Conservation (phyloP, 441 rosid genomes). For the Codiaeum variegatum region DNA sequence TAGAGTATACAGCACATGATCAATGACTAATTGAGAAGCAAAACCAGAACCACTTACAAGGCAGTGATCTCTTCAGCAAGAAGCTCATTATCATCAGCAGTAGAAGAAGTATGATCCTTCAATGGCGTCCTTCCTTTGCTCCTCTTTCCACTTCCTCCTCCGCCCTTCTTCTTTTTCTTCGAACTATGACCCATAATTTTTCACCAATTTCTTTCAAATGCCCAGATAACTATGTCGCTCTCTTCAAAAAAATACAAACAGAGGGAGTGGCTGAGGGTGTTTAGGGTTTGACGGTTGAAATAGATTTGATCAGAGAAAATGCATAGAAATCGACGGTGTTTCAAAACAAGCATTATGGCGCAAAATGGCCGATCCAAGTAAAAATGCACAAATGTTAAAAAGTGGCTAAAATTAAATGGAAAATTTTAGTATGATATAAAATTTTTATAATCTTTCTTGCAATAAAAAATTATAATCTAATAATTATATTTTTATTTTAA, state of each 20-base stretch:
- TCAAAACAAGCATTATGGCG: no score
- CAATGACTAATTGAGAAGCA: background rate
- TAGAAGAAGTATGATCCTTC: slow-evolving; percentile 56
- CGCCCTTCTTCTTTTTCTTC: slow-evolving; percentile 69
- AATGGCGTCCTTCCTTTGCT: slow-evolving; percentile 60
- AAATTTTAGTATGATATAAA: no score
- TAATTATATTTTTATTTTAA: no score
- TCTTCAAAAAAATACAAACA: background rate
- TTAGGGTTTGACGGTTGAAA: background rate
- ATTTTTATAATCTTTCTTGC: no score
- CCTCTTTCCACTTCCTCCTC: slow-evolving; percentile 55
- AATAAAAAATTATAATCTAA: no score
- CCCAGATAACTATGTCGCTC: background rate
- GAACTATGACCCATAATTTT: slow-evolving; percentile 59
- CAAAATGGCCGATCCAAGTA: no score
- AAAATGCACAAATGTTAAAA: no score
- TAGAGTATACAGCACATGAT: background rate
- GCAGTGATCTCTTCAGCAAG: slow-evolving; percentile 94
- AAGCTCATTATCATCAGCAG: slow-evolving; percentile 67
- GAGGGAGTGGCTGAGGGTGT: background rate
- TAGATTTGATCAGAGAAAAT: background rate
- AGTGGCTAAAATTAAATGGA: no score
- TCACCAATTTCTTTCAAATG: slow-evolving; percentile 5
- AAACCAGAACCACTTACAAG: slow-evolving; percentile 47
- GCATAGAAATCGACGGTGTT: background rate